These are phyloP conservation scores for Pseudogymnoascus sp. DNA, from an alignment of 2,329 filamentous ascomycete genomes.

Conservation along the genomic window DNA sequence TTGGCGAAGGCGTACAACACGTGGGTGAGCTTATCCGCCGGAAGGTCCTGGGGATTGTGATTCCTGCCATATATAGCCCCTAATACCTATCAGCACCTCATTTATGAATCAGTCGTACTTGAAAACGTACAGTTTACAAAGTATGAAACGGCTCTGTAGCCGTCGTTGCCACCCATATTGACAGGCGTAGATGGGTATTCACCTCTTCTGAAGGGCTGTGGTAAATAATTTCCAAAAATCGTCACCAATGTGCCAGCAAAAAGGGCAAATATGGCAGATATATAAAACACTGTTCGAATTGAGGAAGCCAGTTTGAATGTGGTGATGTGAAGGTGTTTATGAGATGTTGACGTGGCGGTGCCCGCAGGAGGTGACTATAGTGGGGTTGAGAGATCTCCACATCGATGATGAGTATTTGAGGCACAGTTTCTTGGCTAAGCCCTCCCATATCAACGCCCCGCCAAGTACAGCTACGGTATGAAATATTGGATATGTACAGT, in stretches of 20 bases:
- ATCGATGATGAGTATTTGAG: constrained; percentile 6
- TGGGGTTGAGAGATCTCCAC: constrained; percentile 7
- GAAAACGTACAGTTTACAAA: constrained; percentile 56
- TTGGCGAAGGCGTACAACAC: constrained; percentile 89
- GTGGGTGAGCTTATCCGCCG: constrained; percentile 74
- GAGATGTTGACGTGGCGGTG: constrained; percentile 5
- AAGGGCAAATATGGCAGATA: constrained; percentile 16
- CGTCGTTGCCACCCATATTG: constrained; percentile 28
- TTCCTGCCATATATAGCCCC: constrained; percentile 81
- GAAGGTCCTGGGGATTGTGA: constrained; percentile 77
- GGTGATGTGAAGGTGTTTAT: constrained; percentile 9
- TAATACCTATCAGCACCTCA: constrained; percentile 13
- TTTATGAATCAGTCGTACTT: not conserved
- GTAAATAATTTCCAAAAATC: constrained; percentile 9
- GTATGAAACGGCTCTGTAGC: constrained; percentile 62
- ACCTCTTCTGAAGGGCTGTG: not conserved
- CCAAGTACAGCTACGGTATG: not conserved
- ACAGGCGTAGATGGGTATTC: constrained; percentile 1
- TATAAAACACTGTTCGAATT: constrained; percentile 15
- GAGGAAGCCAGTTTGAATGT: constrained; percentile 20
- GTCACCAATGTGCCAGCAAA: constrained; percentile 17
- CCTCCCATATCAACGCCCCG: not conserved
- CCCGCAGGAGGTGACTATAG: not conserved
- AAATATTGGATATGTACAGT: not conserved
- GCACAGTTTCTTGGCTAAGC: not conserved